phyloP scores from a whole-genome alignment of 345 rosid species.

The Camelina sativa region DNA sequence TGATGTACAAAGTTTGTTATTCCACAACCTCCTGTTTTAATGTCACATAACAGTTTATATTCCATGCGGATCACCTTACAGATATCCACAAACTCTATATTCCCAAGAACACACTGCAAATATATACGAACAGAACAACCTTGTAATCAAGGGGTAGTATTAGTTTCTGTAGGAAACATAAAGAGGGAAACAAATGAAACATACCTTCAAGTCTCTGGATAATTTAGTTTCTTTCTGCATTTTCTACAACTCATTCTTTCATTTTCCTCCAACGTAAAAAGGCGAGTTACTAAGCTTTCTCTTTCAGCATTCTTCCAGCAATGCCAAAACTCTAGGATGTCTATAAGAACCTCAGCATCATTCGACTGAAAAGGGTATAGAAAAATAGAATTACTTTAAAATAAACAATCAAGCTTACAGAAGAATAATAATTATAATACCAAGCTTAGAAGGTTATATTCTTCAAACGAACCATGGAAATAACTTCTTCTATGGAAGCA shows the following conservation, averaged over 20 bases:
- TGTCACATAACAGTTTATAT: conserved; percentile 11
- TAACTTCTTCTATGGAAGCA: conserved; percentile 21
- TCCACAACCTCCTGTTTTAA: conserved; percentile 34
- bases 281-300: conserved; percentile 20
- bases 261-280: conserved; percentile 13
- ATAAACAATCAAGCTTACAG: not conserved
- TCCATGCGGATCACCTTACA: conserved; percentile 20
- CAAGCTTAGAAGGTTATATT: conserved; percentile 12
- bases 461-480: conserved; percentile 26
- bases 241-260: conserved; percentile 19
- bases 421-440: not conserved
- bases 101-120: conserved; percentile 18
- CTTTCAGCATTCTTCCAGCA: conserved; percentile 15
- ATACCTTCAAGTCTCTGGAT: conserved; percentile 32
- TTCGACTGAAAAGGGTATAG: conserved; percentile 17
- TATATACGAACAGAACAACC: not conserved
- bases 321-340: conserved; percentile 23
- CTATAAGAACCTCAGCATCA: conserved; percentile 13
- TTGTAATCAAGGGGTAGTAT: not conserved
- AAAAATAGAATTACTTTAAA: not conserved
- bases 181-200: not conserved
- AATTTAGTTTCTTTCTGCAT: conserved; percentile 15
- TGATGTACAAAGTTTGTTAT: conserved; percentile 6
- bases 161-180: conserved; percentile 8
- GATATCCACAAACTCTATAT: conserved; percentile 32